Percentiles rank a stretch among this genome's conserved stretches.
Evolutionary conservation across 495 filamentous ascomycete genomes (phyloP).

Genomic region (Schizothecium vesticola): DNA sequence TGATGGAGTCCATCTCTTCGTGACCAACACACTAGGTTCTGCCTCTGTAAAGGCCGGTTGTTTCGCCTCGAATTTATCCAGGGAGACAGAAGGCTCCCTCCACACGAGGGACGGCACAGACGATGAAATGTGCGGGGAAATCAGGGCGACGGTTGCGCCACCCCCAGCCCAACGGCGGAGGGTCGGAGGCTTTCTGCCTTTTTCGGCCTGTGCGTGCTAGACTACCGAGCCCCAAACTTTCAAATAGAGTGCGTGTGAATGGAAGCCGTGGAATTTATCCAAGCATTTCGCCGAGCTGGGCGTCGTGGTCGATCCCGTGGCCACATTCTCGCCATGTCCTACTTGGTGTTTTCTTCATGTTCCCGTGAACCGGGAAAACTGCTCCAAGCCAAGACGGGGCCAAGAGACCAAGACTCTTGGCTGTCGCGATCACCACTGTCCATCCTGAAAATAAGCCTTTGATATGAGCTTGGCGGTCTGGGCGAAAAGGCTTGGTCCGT

Average conservation of each 20-base stretch:
- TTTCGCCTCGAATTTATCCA: constrained; percentile 1
- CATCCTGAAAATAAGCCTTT: background rate
- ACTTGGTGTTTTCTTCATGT: background rate
- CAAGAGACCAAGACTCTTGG: constrained; percentile 1
- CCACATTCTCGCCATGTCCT: background rate
- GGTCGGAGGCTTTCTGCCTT: background rate
- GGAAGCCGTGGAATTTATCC: background rate
- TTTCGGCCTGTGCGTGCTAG: background rate
- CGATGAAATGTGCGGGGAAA: constrained; percentile 1
- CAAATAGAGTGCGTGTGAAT: background rate
- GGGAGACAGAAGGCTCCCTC: background rate
- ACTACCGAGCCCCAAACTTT: background rate
- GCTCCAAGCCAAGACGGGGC: background rate
- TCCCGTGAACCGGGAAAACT: background rate
- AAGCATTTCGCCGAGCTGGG: background rate
- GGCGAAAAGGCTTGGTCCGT: background rate
- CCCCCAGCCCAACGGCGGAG: background rate
- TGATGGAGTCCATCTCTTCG: background rate
- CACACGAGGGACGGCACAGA: background rate
- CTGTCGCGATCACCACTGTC: background rate
- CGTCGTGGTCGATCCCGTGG: background rate
- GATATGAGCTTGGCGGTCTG: constrained; percentile 1
- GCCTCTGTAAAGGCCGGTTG: background rate
- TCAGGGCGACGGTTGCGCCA: background rate
- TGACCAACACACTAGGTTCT: background rate